A percentile compares a stretch with the other conserved stretches of the same genome.
phyloP scores from a whole-genome alignment of 257 asterid genomes.

The Solanum raphanifolium region DNA sequence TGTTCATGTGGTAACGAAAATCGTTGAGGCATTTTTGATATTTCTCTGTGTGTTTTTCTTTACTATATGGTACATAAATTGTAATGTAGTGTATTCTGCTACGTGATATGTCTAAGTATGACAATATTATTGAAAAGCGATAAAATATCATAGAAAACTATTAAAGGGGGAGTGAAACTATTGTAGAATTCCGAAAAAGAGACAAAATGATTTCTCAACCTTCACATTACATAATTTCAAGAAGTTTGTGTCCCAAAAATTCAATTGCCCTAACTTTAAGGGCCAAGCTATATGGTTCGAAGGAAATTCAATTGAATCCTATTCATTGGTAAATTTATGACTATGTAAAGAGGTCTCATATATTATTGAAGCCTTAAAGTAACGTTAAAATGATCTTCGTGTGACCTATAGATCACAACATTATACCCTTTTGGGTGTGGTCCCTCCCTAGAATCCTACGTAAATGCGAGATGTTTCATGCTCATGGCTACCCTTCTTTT shows the following conservation, averaged over 20 bases:
- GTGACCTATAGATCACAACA: not conserved
- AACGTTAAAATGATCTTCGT: not conserved
- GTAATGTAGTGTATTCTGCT: not conserved
- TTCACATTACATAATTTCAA: not conserved
- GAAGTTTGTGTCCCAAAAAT: not conserved
- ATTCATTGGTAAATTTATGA: not conserved
- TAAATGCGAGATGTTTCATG: not conserved
- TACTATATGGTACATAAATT: not conserved
- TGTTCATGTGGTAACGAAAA: not conserved
- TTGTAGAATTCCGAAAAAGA: not conserved
- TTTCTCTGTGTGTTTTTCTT: not conserved
- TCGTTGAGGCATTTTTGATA: not conserved
- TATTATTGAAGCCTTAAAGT: not conserved
- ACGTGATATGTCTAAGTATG: not conserved
- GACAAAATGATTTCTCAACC: not conserved
- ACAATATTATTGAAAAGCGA: not conserved
- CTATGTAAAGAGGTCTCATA: not conserved
- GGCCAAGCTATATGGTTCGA: not conserved
- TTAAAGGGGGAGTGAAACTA: not conserved
- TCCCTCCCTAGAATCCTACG: not conserved
- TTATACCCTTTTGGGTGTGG: not conserved
- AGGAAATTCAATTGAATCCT: not conserved
- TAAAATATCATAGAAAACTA: not conserved
- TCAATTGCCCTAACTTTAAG: not conserved
- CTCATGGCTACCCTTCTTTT: not conserved